Percentiles rank a stretch among this genome's conserved stretches.
phyloP scores from a whole-genome alignment of 2,329 filamentous ascomycete species.

The Verticillium isaacii region DNA sequence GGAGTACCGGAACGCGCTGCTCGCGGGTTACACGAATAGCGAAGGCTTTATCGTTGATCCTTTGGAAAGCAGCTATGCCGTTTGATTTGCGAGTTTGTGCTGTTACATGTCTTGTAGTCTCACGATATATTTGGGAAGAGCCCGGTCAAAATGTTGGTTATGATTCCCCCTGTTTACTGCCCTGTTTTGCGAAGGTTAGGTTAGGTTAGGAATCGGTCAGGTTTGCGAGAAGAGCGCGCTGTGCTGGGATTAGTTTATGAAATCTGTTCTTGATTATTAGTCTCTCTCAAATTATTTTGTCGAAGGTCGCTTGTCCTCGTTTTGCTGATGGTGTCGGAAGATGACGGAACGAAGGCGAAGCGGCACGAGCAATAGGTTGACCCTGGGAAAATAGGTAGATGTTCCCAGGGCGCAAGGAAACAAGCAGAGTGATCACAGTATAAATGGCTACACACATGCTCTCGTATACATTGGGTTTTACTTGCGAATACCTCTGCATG shows the following conservation, averaged over 20 bases:
- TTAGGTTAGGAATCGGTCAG: not conserved
- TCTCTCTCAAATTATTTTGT: not conserved
- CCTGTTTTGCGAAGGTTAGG: not conserved
- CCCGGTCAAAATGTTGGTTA: not conserved
- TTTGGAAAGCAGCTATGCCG: conserved; percentile 33
- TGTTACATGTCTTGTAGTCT: not conserved
- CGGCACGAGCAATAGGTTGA: no score
- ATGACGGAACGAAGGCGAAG: no score
- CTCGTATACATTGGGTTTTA: no score
- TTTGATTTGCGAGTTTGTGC: conserved; percentile 19
- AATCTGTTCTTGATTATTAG: not conserved
- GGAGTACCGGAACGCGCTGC: conserved; percentile 26
- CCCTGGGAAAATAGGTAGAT: no score
- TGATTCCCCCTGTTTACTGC: not conserved
- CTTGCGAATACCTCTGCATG: not conserved
- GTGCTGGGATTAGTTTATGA: not conserved
- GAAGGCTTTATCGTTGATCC: conserved; percentile 30
- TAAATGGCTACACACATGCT: no score
- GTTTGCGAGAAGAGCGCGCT: not conserved
- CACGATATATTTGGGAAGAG: not conserved
- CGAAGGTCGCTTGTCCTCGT: not conserved
- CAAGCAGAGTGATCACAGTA: no score
- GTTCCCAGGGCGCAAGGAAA: no score
- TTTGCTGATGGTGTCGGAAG: not conserved
- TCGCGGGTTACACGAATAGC: conserved; percentile 13